These are phyloP conservation scores for Phytophthora chlamydospora DNA, from an alignment of 352 stramenopile species.

Conservation along the genomic window DNA sequence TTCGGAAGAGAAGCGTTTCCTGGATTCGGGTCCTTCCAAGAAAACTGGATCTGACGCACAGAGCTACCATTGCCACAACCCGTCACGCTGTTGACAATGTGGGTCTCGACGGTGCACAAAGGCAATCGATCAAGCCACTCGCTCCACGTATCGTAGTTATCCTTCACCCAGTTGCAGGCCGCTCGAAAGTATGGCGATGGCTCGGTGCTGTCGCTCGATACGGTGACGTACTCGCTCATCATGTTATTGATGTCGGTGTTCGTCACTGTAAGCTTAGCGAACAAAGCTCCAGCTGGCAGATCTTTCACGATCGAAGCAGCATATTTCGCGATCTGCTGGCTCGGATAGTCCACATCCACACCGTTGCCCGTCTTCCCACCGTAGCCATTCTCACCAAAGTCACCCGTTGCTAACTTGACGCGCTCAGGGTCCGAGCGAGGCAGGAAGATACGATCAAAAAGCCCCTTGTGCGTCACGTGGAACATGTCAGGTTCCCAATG, in stretches of 20 bases:
- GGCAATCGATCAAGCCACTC: too few relatives aligned
- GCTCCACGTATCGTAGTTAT: conserved; percentile 8
- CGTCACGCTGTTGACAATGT: conserved; percentile 35
- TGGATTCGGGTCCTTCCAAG: conserved; percentile 47
- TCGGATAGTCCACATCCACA: conserved; percentile 51
- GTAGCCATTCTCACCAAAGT: conserved; percentile 60
- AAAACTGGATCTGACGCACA: conserved; percentile 37
- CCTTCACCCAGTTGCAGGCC: neutral
- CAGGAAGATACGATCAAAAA: conserved; percentile 56
- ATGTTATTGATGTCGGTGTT: conserved; percentile 1
- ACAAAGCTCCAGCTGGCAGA: conserved; percentile 24
- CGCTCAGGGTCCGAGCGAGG: conserved; percentile 37
- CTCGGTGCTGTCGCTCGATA: conserved; percentile 1
- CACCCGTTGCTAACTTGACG: conserved; percentile 36
- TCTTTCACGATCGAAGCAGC: conserved; percentile 31
- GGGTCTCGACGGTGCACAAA: conserved; percentile 33
- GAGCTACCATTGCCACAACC: conserved; percentile 34
- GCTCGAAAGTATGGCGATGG: neutral
- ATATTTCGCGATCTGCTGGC: conserved; percentile 44
- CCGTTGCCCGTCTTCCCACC: conserved; percentile 51
- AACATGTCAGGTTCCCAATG: conserved; percentile 62
- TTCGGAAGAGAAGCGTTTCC: conserved; percentile 41
- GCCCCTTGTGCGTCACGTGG: conserved; percentile 36
- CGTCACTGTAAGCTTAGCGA: conserved; percentile 13
- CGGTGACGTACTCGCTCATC: neutral